Percentiles rank a stretch among this genome's conserved stretches.
Evolutionary conservation across 1,139 yeast genomes (phyloP).

Genomic region (Yamadazyma membranifaciens): DNA sequence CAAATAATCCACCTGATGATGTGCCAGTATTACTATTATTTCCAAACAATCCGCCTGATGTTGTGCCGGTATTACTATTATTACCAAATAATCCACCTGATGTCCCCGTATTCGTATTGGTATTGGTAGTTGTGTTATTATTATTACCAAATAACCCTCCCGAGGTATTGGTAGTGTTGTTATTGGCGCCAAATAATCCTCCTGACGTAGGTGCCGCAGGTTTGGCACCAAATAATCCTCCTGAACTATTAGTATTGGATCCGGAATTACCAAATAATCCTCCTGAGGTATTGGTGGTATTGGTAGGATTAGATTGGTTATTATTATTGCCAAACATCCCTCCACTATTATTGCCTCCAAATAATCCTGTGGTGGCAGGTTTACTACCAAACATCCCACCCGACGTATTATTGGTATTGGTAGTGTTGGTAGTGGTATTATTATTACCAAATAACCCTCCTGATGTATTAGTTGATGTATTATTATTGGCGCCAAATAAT

Average conservation of each 20-base stretch:
- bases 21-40: conserved; percentile 9
- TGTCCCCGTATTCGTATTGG: conserved; percentile 10
- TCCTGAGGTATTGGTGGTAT: conserved; percentile 10
- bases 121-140: conserved; percentile 11
- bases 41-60: conserved; percentile 22
- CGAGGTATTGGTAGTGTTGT: conserved; percentile 8
- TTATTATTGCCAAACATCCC: conserved; percentile 9
- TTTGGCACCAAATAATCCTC: conserved; percentile 40
- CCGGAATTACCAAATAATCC: conserved; percentile 10
- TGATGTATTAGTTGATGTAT: conserved; percentile 12
- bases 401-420: conserved; percentile 12
- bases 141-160: conserved; percentile 42
- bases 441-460: conserved; percentile 24
- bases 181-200: conserved; percentile 13
- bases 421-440: background rate
- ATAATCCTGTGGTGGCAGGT: conserved; percentile 22
- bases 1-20: conserved; percentile 30
- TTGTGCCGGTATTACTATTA: background rate
- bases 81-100: conserved; percentile 19
- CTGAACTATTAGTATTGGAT: too few species aligned
- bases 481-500: conserved; percentile 21
- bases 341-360: conserved; percentile 23
- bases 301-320: conserved; percentile 1
- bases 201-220: too few species aligned
- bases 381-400: conserved; percentile 30